Base-by-base conservation (phyloP, 1,284 basidiomycete species). In the Apiotrichum mycotoxinovorans region DNA sequence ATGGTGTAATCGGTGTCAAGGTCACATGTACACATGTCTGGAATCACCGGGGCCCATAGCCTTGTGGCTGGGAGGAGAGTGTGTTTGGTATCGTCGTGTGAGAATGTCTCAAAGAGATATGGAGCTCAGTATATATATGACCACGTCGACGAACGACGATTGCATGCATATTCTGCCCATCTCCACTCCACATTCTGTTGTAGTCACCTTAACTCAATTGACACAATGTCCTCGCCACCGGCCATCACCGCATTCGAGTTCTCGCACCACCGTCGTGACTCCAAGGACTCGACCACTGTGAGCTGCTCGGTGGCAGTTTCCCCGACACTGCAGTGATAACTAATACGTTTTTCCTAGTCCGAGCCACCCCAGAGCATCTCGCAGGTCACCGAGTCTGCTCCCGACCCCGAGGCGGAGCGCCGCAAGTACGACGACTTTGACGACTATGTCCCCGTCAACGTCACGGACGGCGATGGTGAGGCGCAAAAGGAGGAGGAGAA, bases 391-490 rank as follows among this genome's bases (percentile, higher is more conserved):
- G 46, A 48, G 27, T 34, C 46, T 8, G 22, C n/a, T 20, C 40
- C 20, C 40, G 9, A 20, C n/a, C n/a, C 1, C 7, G 20, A 12
- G 20, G 2, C 33, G 46, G 33, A 48, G 10, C 46, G 33, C 8
- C 46, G 17, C 46, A 37, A 48, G 46, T 37, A 48, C 33, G 46
- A 48, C 46, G 46, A 48, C 33, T 48, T 14, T 17, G 46, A 48
- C 46, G 46, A 48, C 46, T 48, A 35, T 48, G 34, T 37, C 18
- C 46, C 46, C 14, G 46, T 48, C 33, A 48, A 48, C 46, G 20
- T 33, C 20, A 48, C 46, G 15, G 46, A 48, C 46, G 46, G 46
- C 10, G 46, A 48, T 18, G 46, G 46, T 48, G 46, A 48, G 46
- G n/a, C 18, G 5, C 10, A 9, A 4, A 10, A n/a, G 8, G 9